Base-by-base conservation (phyloP, 306 rosid genomes). In the Abrus pulchellus region DNA sequence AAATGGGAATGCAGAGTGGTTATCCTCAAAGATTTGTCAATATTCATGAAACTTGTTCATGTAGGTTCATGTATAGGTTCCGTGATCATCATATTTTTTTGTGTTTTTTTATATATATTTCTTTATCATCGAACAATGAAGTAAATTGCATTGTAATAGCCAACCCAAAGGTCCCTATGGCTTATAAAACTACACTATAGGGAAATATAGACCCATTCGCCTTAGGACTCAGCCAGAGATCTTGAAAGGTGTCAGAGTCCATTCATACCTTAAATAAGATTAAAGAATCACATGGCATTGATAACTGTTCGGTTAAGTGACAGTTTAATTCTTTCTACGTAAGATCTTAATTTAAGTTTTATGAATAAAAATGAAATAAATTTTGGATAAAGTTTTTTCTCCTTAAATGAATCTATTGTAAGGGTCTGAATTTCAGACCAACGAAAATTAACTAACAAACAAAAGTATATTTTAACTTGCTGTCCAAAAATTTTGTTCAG, bases 201-300 rank as follows among this genome's bases (percentile, higher is more conserved):
- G 40, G 54, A 43, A 56, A 41, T 13, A 1, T 75, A 30, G 20
- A 47, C 5, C 48, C 9, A 8, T 28, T 47, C 54, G 10, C 61
- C 8, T 52, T 7, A 12, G 11, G 79, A 75, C 36, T 44, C 8
- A 45, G 69, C 13, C 79, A 75, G 32, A 44, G 70, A 75, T 75
- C 7, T 57, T 13, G 56, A 43, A 59, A 10, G 32, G 41, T 74
- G 79, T 53, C 65, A 14, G 5, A 5, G 33, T 72, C 64, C n/a
- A 52, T 34, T 36, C 20, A 20, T 20, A 20, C 20, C 20, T 20
- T 20, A 20, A 20, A 20, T 20, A 20, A 20, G 20, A 20, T 20
- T 9, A 54, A 54, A 54, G 2, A 54, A 14, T 54, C 60, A 54
- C 14, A 54, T 20, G 30, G 14, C 49, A 44, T 20, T 20, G 20